phyloP scores from a whole-genome alignment of 202 grass and related monocot species.

The Schoenoplectus triqueter region DNA sequence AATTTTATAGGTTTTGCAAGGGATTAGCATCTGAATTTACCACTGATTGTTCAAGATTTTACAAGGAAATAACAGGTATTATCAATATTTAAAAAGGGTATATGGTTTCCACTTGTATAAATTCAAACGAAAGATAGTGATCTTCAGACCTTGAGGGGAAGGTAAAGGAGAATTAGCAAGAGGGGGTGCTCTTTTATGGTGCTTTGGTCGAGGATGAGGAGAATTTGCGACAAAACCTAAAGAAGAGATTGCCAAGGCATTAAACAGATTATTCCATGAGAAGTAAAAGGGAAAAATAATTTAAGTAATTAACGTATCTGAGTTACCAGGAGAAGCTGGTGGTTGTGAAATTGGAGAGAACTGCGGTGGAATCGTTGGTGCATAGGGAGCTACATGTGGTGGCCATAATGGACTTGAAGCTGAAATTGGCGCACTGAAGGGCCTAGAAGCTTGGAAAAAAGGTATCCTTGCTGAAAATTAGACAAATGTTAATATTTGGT shows the following conservation, averaged over 20 bases:
- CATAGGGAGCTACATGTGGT: conserved; percentile 42
- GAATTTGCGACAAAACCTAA: conserved; percentile 45
- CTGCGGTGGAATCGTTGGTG: conserved; percentile 49
- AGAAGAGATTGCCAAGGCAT: conserved; percentile 29
- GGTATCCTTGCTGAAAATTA: conserved; percentile 39
- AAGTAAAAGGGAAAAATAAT: conserved; percentile 1
- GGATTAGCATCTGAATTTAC: conserved; percentile 6
- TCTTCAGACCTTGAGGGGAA: conserved; percentile 62
- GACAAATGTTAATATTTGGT: conserved; percentile 1
- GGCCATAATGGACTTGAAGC: conserved; percentile 45
- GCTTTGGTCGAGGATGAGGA: conserved; percentile 48
- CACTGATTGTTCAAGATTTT: not conserved
- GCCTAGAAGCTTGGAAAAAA: conserved; percentile 36
- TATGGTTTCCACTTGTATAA: conserved; percentile 25
- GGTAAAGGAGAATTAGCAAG: conserved; percentile 56
- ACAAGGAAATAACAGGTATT: conserved; percentile 23
- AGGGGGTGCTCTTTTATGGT: conserved; percentile 48
- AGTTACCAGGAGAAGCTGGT: conserved; percentile 62
- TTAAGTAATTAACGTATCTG: not conserved
- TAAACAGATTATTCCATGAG: conserved; percentile 18
- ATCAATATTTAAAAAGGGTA: not conserved
- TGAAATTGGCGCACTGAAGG: conserved; percentile 25
- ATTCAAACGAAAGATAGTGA: conserved; percentile 18
- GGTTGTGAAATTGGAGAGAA: conserved; percentile 52
- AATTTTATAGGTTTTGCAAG: conserved; percentile 2